Evolutionary conservation across 1,139 yeast species (phyloP), one percentile per base, ranked within the genome.

Genomic region (Williopsis jadinii): DNA sequence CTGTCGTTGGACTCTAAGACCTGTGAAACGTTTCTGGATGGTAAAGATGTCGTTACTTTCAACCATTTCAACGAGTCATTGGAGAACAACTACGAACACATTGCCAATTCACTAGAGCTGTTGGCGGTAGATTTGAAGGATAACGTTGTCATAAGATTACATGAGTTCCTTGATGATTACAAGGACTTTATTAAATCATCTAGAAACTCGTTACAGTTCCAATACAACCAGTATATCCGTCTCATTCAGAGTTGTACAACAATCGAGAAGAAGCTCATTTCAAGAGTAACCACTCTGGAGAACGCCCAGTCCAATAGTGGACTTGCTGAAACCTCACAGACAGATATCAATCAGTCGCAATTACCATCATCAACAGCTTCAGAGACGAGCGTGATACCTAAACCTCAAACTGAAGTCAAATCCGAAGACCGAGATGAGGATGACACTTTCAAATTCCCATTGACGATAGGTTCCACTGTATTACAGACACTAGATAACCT

Each of bases 401-500:
- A 28, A 28, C n/a, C 11, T 11, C 30, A 28, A 28, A 8, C 9
- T n/a, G 12, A 11, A 28, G 8, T 11, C n/a, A 19, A 19, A 19
- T 19, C 24, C 6, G 24, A 19, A 19, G 24, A 19, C 24, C 24
- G 24, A 19, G 9, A 28, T 6, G 45, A 48, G 11, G 56, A 53
- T 12, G 47, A 51, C 9, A 28, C 32, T 1, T 52, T 58, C 30
- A 43, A 46, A n/a, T 58, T 56, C 32, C 62, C 62, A 9, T 30
- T 58, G 34, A 34, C n/a, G 2, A 30, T 56, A 14, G 62, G 62
- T 4, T 41, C 41, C 2, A 38, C 53, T 3, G 19, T 28, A 1
- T 37, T 56, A 9, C 34, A 38, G 10, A 33, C 41, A 19, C 44
- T 52, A 8, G 43, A 41, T 1, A 53, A 51, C 8, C 44, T 62